phyloP scores from a whole-genome alignment of 2,329 filamentous ascomycete genomes.

The Fusarium chaquense region DNA sequence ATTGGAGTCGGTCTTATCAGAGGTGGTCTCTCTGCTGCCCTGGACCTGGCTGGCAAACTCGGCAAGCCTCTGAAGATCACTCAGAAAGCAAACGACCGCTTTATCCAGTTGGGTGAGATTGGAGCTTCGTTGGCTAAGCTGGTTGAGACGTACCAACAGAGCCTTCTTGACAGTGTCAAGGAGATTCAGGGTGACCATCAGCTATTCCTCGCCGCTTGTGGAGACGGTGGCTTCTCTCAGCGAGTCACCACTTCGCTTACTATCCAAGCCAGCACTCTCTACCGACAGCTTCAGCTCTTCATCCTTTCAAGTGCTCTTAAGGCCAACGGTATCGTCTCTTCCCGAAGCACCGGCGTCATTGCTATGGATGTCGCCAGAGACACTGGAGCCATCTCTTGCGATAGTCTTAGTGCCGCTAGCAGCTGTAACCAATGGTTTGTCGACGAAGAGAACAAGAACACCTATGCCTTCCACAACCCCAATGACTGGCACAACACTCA shows the following conservation, averaged over 20 bases:
- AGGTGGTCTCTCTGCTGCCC: not conserved
- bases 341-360: constrained; percentile 11
- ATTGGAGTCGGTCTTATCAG: not conserved
- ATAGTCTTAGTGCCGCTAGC: not conserved
- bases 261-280: constrained; percentile 20
- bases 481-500: constrained; percentile 24
- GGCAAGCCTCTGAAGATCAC: constrained; percentile 10
- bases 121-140: constrained; percentile 10
- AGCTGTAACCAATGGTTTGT: constrained; percentile 31
- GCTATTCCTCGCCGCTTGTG: constrained; percentile 15
- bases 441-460: constrained; percentile 6
- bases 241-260: constrained; percentile 26
- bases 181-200: constrained; percentile 11
- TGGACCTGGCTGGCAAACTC: constrained; percentile 22
- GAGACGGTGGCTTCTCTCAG: constrained; percentile 23
- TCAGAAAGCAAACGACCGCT: constrained; percentile 8
- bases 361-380: constrained; percentile 7
- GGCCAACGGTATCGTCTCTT: constrained; percentile 10
- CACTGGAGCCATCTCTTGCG: constrained; percentile 5
- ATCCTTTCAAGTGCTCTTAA: constrained; percentile 19
- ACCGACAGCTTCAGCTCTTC: constrained; percentile 20
- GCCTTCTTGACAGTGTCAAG: constrained; percentile 26
- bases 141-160: constrained; percentile 18
- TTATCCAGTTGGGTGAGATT: constrained; percentile 10
- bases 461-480: constrained; percentile 21